A percentile compares a stretch with the other conserved stretches of the same genome.
These are phyloP conservation scores for Nicotiana obtusifolia DNA, from an alignment of 257 asterid genomes.

Conservation along the genomic window DNA sequence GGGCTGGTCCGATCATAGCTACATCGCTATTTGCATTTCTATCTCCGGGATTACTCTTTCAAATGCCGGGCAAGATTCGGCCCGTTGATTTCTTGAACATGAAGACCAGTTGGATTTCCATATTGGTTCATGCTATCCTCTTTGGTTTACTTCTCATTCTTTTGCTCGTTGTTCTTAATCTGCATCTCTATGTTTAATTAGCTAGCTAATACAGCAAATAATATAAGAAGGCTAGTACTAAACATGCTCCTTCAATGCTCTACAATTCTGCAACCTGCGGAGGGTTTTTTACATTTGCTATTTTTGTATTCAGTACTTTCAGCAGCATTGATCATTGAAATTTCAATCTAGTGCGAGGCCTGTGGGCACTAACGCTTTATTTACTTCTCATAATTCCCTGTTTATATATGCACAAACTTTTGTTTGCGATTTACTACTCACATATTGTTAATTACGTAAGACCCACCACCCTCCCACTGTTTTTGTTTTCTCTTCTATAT, in stretches of 20 bases:
- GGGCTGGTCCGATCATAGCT: constrained; percentile 63
- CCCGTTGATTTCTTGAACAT: constrained; percentile 73
- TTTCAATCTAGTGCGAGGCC: not conserved
- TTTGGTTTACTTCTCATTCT: constrained; percentile 78
- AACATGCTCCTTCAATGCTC: not conserved
- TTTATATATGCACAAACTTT: not conserved
- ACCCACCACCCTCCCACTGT: not conserved
- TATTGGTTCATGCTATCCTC: constrained; percentile 56
- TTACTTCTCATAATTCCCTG: not conserved
- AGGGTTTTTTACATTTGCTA: not conserved
- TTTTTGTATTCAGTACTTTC: not conserved
- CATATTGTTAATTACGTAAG: not conserved
- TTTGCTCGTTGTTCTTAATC: constrained; percentile 50
- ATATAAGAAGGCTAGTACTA: not conserved
- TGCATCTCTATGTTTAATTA: constrained; percentile 59
- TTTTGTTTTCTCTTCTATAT: not conserved
- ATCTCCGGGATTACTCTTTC: constrained; percentile 64
- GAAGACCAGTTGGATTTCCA: constrained; percentile 62
- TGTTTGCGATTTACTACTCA: not conserved
- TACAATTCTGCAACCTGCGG: not conserved
- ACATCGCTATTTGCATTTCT: constrained; percentile 63
- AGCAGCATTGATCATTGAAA: not conserved
- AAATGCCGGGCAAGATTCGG: constrained; percentile 71
- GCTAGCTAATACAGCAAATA: not conserved
- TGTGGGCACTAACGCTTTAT: too few relatives aligned